phyloP scores from a whole-genome alignment of 257 asterid genomes.

The Solanum corneliomulleri region DNA sequence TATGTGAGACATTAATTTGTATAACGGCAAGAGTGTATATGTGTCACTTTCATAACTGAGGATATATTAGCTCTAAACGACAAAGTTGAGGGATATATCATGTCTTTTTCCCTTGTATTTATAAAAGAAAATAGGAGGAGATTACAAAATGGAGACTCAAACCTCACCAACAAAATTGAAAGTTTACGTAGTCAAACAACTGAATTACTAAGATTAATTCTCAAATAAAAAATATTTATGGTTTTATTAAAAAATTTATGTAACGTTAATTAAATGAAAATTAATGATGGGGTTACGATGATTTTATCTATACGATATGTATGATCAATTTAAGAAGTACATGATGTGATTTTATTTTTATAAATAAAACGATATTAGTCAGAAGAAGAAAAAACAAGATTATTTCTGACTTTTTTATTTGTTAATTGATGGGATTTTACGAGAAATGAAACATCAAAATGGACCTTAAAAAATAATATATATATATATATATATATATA shows the following conservation, averaged over 20 bases:
- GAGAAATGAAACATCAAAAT: not conserved
- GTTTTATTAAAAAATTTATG: no score
- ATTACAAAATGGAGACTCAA: not conserved
- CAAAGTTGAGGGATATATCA: no score
- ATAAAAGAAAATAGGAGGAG: not conserved
- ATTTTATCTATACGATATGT: not conserved
- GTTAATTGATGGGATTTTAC: not conserved
- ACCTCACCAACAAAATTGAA: not conserved
- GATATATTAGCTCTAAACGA: not conserved
- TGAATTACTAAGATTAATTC: not conserved
- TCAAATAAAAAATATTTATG: no score
- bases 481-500: no score
- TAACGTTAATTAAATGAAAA: not conserved
- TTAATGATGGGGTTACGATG: not conserved
- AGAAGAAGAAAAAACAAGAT: not conserved
- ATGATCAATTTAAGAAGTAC: no score
- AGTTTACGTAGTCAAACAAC: not conserved
- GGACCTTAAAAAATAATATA: not conserved
- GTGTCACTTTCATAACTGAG: not conserved
- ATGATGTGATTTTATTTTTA: not conserved
- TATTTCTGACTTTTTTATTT: not conserved
- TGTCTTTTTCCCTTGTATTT: not conserved
- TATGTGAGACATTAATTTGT: not conserved
- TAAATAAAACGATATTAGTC: no score
- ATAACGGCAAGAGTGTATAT: not conserved